A percentile compares a stretch with the other conserved stretches of the same genome.
Evolutionary conservation across 441 rosid species (phyloP).

Genomic region (Populus hybrid): DNA sequence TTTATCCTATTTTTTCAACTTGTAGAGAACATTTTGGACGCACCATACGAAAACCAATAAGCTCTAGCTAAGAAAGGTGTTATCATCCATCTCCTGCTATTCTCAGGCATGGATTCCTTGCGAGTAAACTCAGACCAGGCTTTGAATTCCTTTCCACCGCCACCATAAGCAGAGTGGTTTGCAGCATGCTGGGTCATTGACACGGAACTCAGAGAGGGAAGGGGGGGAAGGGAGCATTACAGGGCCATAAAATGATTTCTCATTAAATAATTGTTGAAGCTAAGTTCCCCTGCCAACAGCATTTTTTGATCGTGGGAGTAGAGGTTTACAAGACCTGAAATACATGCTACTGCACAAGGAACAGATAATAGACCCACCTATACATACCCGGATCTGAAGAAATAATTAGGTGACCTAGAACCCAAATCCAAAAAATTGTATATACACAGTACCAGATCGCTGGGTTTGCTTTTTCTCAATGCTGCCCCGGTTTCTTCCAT

Average conservation of each 20-base stretch:
- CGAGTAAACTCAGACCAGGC: no score
- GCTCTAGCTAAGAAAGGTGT: no score
- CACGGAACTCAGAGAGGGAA: not conserved
- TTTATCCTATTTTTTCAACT: no score
- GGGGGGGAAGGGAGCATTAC: not conserved
- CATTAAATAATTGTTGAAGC: not conserved
- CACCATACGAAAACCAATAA: no score
- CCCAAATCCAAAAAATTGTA: slow-evolving; percentile 11
- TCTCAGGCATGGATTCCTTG: no score
- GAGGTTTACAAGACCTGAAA: not conserved
- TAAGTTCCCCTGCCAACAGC: not conserved
- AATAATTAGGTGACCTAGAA: slow-evolving; percentile 5
- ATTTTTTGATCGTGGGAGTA: not conserved
- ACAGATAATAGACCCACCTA: not conserved
- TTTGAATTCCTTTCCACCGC: no score
- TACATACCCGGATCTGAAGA: slow-evolving; percentile 11
- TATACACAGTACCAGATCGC: slow-evolving; percentile 20
- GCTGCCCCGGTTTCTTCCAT: slow-evolving; percentile 1
- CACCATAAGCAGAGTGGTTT: no score
- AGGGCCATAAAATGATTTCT: not conserved
- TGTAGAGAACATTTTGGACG: no score
- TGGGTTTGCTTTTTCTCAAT: not conserved
- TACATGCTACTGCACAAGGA: not conserved
- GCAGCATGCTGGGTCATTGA: not conserved
- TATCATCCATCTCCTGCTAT: no score